Base-by-base conservation (phyloP, 2,329 filamentous ascomycete species). In the Rugonectria rugulosa region DNA sequence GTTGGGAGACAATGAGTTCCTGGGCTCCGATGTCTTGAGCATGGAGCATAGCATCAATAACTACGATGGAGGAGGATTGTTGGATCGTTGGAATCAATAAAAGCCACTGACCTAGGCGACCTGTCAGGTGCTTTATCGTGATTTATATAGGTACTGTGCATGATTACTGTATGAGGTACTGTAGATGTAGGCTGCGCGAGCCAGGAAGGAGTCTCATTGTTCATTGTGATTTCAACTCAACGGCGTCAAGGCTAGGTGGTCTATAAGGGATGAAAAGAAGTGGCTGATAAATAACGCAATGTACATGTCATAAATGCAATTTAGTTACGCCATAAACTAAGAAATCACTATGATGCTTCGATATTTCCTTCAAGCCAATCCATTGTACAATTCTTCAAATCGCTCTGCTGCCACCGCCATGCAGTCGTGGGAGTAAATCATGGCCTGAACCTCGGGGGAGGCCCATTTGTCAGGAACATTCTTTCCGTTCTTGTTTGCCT, bases 401-500 rank as follows among this genome's bases (percentile, higher is more conserved):
- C 74, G 73, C 37, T 84, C 80, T 44, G 72, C 71, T 0, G 84
- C 79, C 51, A 83, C 76, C 64, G 77, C 71, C 56, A 83, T 78
- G 65, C 84, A 86, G 70, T 88, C 86, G 67, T 86, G 77, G 9
- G 81, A 81, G 69, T 88, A 89, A 56, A 88, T 83, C 77, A 82
- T 81, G 68, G 80, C 77, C 73, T 89, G 86, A 24, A 88, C 84
- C 64, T 89, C 86, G 5, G 85, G 84, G 72, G 86, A 87, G 4
- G 85, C 86, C 87, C 87, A 89, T 73, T 88, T 88, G 72, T 89
- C 87, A 6, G 85, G 85, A 56, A 81, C 81, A 55, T 72, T 79
- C 60, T 72, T 77, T 62, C 70, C 79, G 65, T 78, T 79, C 68
- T 65, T 75, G 60, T 75, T 78, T 43, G 81, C 74, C 50, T 79